Base-by-base conservation (phyloP, 2,329 filamentous ascomycete species). In the Fusarium anguioides region DNA sequence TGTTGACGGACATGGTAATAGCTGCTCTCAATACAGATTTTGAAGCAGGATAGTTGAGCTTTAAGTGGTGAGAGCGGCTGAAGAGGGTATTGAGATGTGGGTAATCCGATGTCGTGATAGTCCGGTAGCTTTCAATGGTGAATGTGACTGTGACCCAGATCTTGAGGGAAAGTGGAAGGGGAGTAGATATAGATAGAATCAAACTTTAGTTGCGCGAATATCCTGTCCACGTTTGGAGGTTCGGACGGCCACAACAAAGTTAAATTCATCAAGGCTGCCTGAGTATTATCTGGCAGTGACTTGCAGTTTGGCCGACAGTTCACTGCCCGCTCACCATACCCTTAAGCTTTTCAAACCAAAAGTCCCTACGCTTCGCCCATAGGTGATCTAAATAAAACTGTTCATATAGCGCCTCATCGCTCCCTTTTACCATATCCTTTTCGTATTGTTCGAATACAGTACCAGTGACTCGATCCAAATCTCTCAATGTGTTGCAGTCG, bases 391-490 rank as follows among this genome's bases (percentile, higher is more conserved):
- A 29, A 36, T 80, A 80, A 55, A 76, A 78, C 12, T 66, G 62
- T 17, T 76, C 76, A 21, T 69, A 72, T 1, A 61, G 35, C 1
- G 31, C 60, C 15, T 64, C 39, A 21, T 79, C 60, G 9, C 46
- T 60, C 0, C 75, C 70, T 9, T 58, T 27, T 1, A 56, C 42
- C 10, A 77, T 26, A 37, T 80, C 77, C n/a, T 64, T 64, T 37
- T 74, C 62, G 41, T 76, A 80, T 48, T 79, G 76, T 8, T 78
- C 72, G 24, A 80, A 69, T 11, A 79, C 35, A 5, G 26, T 62
- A 2, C 65, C 66, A 5, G 77, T 75, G 27, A 56, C 53, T 44
- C 56, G 41, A 26, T 76, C 69, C n/a, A 77, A 40, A 8, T 72
- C 51, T 18, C 64, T 66, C 6, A 80, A 50, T 6, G 64, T 60